phyloP scores from a whole-genome alignment of 768 basidiomycete genomes.

The Kwoniella mangroviensis region DNA sequence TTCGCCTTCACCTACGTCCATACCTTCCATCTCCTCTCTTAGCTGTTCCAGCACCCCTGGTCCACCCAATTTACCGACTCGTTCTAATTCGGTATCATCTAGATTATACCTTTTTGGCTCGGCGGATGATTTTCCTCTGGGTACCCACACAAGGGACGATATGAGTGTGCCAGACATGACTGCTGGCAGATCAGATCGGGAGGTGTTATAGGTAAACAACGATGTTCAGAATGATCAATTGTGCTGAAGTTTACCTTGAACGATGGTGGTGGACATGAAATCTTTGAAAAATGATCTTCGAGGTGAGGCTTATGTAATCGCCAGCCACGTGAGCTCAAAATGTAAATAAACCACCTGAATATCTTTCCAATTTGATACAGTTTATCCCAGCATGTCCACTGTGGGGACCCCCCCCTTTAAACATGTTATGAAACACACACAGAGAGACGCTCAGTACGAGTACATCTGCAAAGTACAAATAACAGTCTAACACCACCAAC shows the following conservation, averaged over 20 bases:
- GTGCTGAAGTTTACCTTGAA: background rate
- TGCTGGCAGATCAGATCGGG: too few relatives aligned
- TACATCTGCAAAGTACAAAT: too few relatives aligned
- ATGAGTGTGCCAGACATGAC: constrained; percentile 57
- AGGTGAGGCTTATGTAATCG: background rate
- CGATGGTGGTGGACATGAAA: constrained; percentile 1
- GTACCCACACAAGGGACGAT: constrained; percentile 66
- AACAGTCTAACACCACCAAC: too few relatives aligned
- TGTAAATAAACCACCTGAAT: background rate
- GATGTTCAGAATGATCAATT: too few relatives aligned
- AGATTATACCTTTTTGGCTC: constrained; percentile 87
- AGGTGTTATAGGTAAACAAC: too few relatives aligned
- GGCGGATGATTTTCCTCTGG: constrained; percentile 72
- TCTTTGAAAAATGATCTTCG: background rate
- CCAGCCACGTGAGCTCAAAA: background rate
- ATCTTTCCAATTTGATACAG: background rate
- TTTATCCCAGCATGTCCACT: background rate
- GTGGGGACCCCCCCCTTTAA: background rate
- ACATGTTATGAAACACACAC: background rate
- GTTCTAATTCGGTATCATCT: constrained; percentile 84
- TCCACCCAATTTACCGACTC: constrained; percentile 87
- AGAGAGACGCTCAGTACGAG: too few relatives aligned
- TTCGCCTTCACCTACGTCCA: constrained; percentile 71
- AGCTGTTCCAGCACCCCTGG: constrained; percentile 81
- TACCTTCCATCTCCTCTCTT: constrained; percentile 75